phyloP scores from a whole-genome alignment of 164 flowering plant genomes.

The Nymphaea colorata region DNA sequence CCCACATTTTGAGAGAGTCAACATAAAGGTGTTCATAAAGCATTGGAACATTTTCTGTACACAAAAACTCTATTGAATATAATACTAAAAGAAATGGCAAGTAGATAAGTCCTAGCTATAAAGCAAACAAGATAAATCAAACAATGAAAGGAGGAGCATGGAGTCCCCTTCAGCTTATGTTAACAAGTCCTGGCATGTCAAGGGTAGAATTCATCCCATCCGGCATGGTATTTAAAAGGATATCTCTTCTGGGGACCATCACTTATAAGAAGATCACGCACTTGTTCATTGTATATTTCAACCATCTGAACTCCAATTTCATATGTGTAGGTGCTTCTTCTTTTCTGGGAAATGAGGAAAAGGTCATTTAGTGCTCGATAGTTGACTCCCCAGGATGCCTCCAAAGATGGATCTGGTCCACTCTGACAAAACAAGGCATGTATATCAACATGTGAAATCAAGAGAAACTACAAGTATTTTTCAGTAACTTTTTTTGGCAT shows the following conservation, averaged over 20 bases:
- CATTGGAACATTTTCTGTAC: too few relatives aligned
- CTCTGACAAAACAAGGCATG: conserved; percentile 25
- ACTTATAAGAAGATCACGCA: conserved; percentile 67
- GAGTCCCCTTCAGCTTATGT: too few relatives aligned
- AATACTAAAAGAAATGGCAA: too few relatives aligned
- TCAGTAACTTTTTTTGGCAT: not conserved
- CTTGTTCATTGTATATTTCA: conserved; percentile 95
- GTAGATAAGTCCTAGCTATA: too few relatives aligned
- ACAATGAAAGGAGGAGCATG: too few relatives aligned
- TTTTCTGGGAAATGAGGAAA: conserved; percentile 52
- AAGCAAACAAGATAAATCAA: too few relatives aligned
- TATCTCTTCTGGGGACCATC: conserved; percentile 66
- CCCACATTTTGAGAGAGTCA: too few relatives aligned
- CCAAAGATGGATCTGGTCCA: conserved; percentile 59
- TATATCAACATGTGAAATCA: not conserved
- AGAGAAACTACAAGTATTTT: not conserved
- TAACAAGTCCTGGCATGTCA: too few relatives aligned
- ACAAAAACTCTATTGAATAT: too few relatives aligned
- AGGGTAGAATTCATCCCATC: too few relatives aligned
- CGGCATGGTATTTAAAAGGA: conserved; percentile 29
- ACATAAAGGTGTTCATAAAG: too few relatives aligned
- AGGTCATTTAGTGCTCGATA: conserved; percentile 77
- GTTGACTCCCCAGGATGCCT: conserved; percentile 71
- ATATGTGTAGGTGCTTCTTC: conserved; percentile 45
- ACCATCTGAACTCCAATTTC: conserved; percentile 87